Conservation (phyloP, 2,329 filamentous ascomycete species). For the Ophiostoma sp. region DNA sequence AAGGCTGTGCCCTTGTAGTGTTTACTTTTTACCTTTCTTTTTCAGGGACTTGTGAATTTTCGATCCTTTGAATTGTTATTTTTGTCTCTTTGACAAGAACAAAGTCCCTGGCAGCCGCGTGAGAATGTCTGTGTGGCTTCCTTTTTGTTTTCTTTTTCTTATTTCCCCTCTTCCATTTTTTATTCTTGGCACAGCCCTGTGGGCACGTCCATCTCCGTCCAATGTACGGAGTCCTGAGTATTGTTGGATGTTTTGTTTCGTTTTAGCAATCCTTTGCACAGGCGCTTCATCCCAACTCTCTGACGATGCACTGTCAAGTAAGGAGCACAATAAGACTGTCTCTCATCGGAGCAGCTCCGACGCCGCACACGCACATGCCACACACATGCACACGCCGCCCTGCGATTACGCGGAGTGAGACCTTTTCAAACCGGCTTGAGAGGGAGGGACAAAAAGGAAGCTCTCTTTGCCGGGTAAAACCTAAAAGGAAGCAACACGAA, state of each 20-base stretch:
- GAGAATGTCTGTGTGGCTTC: neutral
- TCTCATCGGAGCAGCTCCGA: neutral
- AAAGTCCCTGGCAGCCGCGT: neutral
- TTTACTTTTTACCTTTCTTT: neutral
- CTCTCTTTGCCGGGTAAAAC: neutral
- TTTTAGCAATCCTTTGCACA: neutral
- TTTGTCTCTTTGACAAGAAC: too few species aligned
- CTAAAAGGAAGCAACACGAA: neutral
- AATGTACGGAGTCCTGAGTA: neutral
- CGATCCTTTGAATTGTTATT: neutral
- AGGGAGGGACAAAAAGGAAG: neutral
- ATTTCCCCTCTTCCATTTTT: neutral
- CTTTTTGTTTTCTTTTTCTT: neutral
- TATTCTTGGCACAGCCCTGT: conserved; percentile 15
- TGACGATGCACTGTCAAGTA: too few species aligned
- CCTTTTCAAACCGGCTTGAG: neutral
- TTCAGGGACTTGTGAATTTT: neutral
- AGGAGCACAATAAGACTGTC: neutral
- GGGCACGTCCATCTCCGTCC: neutral
- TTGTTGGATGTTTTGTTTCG: neutral
- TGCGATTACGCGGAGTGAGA: conserved; percentile 8
- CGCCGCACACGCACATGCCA: neutral
- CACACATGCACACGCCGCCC: neutral
- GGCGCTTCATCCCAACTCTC: neutral
- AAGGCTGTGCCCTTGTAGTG: neutral